Percentiles rank a stretch among this genome's conserved stretches.
Evolutionary conservation across 352 stramenopile species (phyloP).

Genomic region (Pythium brachiatum): DNA sequence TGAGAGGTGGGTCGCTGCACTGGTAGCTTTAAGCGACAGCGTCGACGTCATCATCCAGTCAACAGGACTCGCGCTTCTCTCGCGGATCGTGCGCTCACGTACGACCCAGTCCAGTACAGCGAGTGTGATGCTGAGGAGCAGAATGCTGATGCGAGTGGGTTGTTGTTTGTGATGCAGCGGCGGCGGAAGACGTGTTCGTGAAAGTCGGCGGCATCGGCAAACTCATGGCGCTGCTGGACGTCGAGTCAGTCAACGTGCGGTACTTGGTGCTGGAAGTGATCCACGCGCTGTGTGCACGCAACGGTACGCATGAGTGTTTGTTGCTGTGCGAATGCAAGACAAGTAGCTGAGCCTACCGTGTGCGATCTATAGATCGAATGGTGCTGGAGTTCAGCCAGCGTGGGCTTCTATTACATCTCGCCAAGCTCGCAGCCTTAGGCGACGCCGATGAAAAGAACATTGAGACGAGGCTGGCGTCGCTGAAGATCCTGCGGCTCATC

Average conservation of each 20-base stretch:
- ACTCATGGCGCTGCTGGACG: constrained; percentile 38
- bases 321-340: background rate
- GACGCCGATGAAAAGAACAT: constrained; percentile 21
- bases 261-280: constrained; percentile 55
- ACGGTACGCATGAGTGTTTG: constrained; percentile 28
- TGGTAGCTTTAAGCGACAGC: constrained; percentile 57
- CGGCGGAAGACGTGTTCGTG: constrained; percentile 47
- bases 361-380: constrained; percentile 30
- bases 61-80: constrained; percentile 46
- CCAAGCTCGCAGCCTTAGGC: constrained; percentile 28
- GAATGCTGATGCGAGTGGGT: too few relatives aligned
- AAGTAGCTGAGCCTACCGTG: background rate
- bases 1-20: constrained; percentile 57
- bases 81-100: constrained; percentile 49
- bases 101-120: background rate
- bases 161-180: constrained; percentile 22
- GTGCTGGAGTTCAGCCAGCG: constrained; percentile 40
- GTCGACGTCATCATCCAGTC: constrained; percentile 48
- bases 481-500: constrained; percentile 53
- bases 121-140: too few relatives aligned
- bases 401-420: constrained; percentile 40
- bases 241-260: constrained; percentile 28
- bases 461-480: constrained; percentile 35
- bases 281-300: constrained; percentile 44
- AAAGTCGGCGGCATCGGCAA: constrained; percentile 48